These are phyloP conservation scores for Ricinus communis DNA, from an alignment of 345 rosid species.

Conservation along the genomic window DNA sequence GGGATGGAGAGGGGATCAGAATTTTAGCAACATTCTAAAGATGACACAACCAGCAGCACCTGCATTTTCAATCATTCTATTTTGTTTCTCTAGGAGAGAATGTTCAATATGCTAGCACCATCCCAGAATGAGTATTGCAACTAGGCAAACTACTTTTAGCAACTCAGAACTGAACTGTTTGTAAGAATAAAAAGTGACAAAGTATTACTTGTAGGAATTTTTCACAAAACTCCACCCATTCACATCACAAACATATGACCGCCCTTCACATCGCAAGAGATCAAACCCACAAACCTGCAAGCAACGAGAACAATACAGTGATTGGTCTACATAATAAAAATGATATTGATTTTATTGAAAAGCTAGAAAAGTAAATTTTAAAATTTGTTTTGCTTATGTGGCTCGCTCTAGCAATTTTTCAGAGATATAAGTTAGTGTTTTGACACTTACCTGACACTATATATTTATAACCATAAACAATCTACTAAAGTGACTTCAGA, in stretches of 20 bases:
- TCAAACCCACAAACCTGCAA: conserved; percentile 98
- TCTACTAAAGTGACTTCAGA: background rate
- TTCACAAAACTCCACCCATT: conserved; percentile 99
- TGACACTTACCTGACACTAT: background rate
- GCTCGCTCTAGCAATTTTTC: background rate
- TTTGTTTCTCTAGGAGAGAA: background rate
- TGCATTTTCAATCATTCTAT: background rate
- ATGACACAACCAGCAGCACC: background rate
- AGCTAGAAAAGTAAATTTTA: background rate
- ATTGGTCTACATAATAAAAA: background rate
- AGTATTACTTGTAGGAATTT: conserved; percentile 89
- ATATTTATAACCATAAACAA: background rate
- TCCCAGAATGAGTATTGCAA: background rate
- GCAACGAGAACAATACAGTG: conserved; percentile 8
- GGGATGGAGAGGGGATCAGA: background rate
- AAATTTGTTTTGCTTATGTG: background rate
- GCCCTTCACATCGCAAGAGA: conserved; percentile 94
- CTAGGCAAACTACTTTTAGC: too few species aligned
- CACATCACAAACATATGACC: conserved; percentile 96
- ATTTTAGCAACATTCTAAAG: background rate
- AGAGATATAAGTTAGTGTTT: background rate
- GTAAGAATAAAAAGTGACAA: background rate
- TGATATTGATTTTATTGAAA: background rate
- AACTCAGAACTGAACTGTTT: background rate
- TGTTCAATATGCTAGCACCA: background rate